Conservation (phyloP, 257 asterid species). For the Primulina eburnea region DNA sequence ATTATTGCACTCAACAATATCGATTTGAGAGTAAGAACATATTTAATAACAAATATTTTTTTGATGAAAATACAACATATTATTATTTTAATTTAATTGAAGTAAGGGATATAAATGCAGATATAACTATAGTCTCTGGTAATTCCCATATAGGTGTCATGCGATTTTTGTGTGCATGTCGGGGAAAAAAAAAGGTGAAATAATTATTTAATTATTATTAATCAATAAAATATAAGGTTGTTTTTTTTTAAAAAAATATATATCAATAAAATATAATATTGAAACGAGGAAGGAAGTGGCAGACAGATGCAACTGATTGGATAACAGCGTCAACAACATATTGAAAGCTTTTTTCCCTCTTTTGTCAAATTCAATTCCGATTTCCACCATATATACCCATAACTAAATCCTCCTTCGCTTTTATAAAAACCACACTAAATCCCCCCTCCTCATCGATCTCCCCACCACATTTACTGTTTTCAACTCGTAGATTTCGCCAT, state of each 20-base stretch:
- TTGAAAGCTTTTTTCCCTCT: conserved; percentile 27
- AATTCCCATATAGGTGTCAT: too few species aligned
- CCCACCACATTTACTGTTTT: conserved; percentile 26
- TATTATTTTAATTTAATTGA: too few species aligned
- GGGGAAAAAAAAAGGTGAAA: too few species aligned
- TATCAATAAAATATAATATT: neutral
- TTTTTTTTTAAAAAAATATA: neutral
- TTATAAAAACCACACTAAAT: neutral
- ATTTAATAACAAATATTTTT: too few species aligned
- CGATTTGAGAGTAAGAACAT: too few species aligned
- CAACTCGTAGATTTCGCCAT: conserved; percentile 20
- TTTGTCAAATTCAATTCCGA: conserved; percentile 19
- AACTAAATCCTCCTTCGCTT: neutral
- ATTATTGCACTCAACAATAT: too few species aligned
- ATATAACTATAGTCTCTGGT: too few species aligned
- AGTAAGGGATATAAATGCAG: too few species aligned
- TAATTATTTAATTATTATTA: neutral
- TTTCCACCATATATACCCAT: neutral
- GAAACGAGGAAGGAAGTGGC: conserved; percentile 47
- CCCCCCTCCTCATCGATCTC: neutral
- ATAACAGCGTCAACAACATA: conserved; percentile 40
- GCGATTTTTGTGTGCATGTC: too few species aligned
- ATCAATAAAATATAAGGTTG: neutral
- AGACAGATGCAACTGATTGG: conserved; percentile 58
- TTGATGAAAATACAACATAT: too few species aligned